Evolutionary conservation across 805 yeast species (phyloP).

Genomic region (Yarrowia sp.): DNA sequence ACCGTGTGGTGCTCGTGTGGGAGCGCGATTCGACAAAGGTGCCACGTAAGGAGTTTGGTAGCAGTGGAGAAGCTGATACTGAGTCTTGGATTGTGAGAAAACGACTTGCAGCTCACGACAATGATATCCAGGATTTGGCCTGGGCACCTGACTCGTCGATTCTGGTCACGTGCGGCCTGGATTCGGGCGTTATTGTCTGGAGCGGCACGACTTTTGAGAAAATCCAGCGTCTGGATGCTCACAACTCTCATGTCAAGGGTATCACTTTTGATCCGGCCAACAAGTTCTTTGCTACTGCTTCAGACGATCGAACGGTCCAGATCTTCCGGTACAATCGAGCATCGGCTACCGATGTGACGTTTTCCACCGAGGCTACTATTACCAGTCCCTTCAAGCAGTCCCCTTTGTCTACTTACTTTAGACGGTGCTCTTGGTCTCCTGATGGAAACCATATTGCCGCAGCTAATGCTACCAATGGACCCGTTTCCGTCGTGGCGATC

Average conservation of each 20-base stretch:
- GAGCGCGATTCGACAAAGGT: conserved; percentile 71
- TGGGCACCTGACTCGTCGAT: conserved; percentile 96
- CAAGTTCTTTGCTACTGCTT: conserved; percentile 93
- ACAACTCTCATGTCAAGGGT: conserved; percentile 94
- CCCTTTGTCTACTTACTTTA: conserved; percentile 86
- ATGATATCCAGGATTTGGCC: conserved; percentile 95
- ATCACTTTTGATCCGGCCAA: conserved; percentile 97
- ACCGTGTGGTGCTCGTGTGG: conserved; percentile 87
- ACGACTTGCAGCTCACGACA: conserved; percentile 93
- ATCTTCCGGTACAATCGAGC: conserved; percentile 80
- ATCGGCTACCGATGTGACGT: conserved; percentile 65
- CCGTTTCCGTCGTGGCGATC: conserved; percentile 59
- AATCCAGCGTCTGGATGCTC: conserved; percentile 84
- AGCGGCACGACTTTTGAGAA: conserved; percentile 88
- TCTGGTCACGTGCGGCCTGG: conserved; percentile 90
- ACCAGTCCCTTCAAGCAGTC: conserved; percentile 82
- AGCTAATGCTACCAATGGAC: conserved; percentile 68
- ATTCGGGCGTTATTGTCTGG: conserved; percentile 91
- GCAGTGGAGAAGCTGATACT: conserved; percentile 56
- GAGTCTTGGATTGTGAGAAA: conserved; percentile 96
- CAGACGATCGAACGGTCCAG: conserved; percentile 90
- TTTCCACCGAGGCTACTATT: conserved; percentile 80
- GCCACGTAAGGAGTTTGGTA: conserved; percentile 65
- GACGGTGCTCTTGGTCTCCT: conserved; percentile 71
- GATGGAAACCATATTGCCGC: conserved; percentile 70